phyloP scores from a whole-genome alignment of 208 protist species.

The Willaertia magna region DNA sequence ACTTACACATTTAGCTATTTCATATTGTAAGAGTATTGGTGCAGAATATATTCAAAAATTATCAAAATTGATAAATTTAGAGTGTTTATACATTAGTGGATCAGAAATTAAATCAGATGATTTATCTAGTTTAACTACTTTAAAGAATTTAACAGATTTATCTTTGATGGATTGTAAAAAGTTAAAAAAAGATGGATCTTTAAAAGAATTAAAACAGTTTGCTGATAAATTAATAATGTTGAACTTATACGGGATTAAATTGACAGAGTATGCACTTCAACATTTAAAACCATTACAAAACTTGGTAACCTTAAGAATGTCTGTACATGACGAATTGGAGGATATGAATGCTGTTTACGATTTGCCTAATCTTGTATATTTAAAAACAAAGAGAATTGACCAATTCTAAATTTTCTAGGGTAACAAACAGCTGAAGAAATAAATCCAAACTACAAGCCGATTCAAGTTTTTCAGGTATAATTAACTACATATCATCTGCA shows the following conservation, averaged over 20 bases:
- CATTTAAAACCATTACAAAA: neutral
- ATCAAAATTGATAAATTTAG: neutral
- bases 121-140: neutral
- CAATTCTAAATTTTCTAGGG: too few species aligned
- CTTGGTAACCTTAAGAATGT: neutral
- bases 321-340: neutral
- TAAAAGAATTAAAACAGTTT: neutral
- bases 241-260: neutral
- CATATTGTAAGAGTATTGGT: neutral
- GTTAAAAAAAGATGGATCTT: neutral
- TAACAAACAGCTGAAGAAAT: too few species aligned
- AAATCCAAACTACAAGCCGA: too few species aligned
- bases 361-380: neutral
- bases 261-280: neutral
- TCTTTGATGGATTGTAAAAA: neutral
- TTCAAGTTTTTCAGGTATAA: too few species aligned
- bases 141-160: neutral
- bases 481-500: neutral
- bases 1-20: neutral
- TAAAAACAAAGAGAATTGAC: neutral
- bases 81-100: neutral
- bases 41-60: neutral
- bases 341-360: neutral
- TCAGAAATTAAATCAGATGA: neutral
- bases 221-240: neutral